Evolutionary conservation across 352 stramenopile species (phyloP).

Genomic region (Phytophthora constricta): DNA sequence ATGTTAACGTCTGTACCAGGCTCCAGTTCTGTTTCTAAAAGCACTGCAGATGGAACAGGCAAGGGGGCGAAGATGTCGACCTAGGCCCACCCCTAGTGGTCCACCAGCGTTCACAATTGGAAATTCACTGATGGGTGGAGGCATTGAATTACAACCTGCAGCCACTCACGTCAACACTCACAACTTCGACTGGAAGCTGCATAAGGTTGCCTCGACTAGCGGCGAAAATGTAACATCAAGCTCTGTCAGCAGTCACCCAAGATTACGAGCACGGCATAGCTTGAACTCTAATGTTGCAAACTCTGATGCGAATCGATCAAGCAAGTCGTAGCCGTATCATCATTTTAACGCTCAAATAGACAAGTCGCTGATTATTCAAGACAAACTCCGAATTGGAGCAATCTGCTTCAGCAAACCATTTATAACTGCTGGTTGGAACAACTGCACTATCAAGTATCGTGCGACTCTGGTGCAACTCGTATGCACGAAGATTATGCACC

Average conservation of each 20-base stretch:
- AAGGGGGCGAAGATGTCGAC: slow-evolving; percentile 36
- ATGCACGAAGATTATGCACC: too few relatives aligned
- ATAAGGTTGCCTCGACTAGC: slow-evolving; percentile 30
- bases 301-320: too few relatives aligned
- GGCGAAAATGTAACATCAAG: slow-evolving; percentile 1
- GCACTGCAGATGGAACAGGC: slow-evolving; percentile 13
- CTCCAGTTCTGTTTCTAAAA: slow-evolving; percentile 16
- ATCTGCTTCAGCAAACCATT: too few relatives aligned
- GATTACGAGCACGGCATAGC: slow-evolving; percentile 21
- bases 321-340: too few relatives aligned
- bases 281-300: too few relatives aligned
- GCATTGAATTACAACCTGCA: slow-evolving; percentile 77
- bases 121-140: slow-evolving; percentile 85
- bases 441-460: too few relatives aligned
- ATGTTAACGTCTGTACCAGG: neutral
- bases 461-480: too few relatives aligned
- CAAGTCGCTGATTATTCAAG: too few relatives aligned
- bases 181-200: slow-evolving; percentile 84
- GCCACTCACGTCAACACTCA: slow-evolving; percentile 80
- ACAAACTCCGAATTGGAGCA: too few relatives aligned
- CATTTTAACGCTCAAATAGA: too few relatives aligned
- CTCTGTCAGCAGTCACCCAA: slow-evolving; percentile 6
- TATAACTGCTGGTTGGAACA: too few relatives aligned
- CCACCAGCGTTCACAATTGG: slow-evolving; percentile 70
- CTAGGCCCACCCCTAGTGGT: slow-evolving; percentile 62